Conservation (phyloP, 1,284 basidiomycete genomes). For the Austroboletus niveus region DNA sequence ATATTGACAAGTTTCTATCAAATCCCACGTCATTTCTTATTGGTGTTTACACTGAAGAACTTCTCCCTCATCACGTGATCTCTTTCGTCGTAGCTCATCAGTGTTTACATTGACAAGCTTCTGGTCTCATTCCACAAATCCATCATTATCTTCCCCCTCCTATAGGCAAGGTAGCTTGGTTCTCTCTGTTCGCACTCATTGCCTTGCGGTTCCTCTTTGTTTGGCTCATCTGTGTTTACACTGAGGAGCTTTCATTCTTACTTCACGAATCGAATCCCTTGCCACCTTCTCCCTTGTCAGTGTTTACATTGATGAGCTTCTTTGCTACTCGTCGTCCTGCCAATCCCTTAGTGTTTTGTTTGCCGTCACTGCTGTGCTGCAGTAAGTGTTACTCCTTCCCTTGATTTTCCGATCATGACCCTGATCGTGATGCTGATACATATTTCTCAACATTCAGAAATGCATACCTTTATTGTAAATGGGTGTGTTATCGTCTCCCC, state of each 20-base stretch:
- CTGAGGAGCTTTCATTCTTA: too few relatives aligned
- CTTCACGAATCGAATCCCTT: too few relatives aligned
- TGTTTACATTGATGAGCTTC: not conserved
- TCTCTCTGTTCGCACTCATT: too few relatives aligned
- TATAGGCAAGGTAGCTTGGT: too few relatives aligned
- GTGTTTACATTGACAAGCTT: not conserved
- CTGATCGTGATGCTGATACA: not conserved
- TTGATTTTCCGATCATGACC: not conserved
- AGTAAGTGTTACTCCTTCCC: not conserved
- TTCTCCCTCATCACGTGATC: not conserved
- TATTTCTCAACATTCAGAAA: not conserved
- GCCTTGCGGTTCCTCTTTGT: too few relatives aligned
- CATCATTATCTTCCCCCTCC: too few relatives aligned
- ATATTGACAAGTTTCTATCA: too few relatives aligned
- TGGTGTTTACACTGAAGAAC: not conserved
- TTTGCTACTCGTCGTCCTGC: not conserved
- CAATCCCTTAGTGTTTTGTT: not conserved
- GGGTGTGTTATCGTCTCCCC: constrained; percentile 2
- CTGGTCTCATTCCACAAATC: too few relatives aligned
- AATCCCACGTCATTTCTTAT: not conserved
- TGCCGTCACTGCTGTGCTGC: not conserved
- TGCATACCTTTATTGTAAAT: not conserved
- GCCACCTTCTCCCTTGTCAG: not conserved
- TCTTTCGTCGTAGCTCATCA: too few relatives aligned
- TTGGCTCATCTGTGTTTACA: too few relatives aligned